Percentiles rank a stretch among this genome's conserved stretches.
phyloP scores from a whole-genome alignment of 345 rosid genomes.

The Bruguiera gymnorhiza region DNA sequence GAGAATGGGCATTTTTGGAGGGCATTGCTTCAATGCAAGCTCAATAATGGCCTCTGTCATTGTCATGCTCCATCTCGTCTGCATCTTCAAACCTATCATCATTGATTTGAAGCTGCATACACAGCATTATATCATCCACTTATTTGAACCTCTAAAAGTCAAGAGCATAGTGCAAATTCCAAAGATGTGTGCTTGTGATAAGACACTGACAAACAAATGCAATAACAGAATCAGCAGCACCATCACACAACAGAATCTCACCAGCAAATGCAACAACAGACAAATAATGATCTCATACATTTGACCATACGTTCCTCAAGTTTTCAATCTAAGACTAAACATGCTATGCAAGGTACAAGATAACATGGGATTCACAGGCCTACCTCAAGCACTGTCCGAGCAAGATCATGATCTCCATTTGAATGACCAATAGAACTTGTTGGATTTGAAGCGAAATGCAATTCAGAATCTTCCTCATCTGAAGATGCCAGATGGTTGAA shows the following conservation, averaged over 20 bases:
- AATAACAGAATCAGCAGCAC: too few relatives aligned
- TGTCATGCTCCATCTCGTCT: conserved; percentile 69
- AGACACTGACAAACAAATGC: too few relatives aligned
- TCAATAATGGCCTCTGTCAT: conserved; percentile 29
- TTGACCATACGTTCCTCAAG: not conserved
- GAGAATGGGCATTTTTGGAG: not conserved
- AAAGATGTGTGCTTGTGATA: too few relatives aligned
- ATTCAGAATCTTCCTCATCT: conserved; percentile 52
- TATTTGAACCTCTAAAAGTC: not conserved
- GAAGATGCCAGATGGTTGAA: conserved; percentile 14
- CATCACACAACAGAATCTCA: too few relatives aligned
- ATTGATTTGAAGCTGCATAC: conserved; percentile 70
- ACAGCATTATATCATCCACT: not conserved
- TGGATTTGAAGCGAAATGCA: conserved; percentile 47
- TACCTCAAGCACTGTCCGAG: conserved; percentile 72
- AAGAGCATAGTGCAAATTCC: not conserved
- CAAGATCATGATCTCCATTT: conserved; percentile 69
- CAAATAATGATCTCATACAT: not conserved
- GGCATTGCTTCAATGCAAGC: not conserved
- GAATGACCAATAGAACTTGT: conserved; percentile 73
- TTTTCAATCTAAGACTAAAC: not conserved
- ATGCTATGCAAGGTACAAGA: not conserved
- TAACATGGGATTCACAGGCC: conserved; percentile 1
- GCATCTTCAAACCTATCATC: conserved; percentile 93
- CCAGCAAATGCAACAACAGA: not conserved